Percentiles rank a stretch among this genome's conserved stretches.
These are phyloP conservation scores for Fusarium napiforme DNA, from an alignment of 2,329 filamentous ascomycete species.

Conservation along the genomic window DNA sequence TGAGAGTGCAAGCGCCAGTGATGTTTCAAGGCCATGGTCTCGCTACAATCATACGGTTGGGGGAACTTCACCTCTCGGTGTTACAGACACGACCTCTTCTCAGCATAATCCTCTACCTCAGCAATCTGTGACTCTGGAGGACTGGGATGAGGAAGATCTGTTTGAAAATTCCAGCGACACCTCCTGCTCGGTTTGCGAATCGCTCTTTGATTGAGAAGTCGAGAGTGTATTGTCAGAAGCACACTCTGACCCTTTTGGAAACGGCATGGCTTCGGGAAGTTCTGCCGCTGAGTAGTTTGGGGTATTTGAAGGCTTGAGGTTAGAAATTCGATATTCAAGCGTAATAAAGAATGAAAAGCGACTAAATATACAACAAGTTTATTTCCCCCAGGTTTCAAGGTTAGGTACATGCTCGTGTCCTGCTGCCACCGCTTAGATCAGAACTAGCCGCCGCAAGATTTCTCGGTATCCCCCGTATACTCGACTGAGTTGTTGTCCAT, in stretches of 20 bases:
- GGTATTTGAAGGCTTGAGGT: not conserved
- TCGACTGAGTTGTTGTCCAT: not conserved
- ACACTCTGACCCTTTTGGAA: not conserved
- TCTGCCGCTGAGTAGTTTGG: not conserved
- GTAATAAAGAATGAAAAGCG: constrained; percentile 11
- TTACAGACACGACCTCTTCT: not conserved
- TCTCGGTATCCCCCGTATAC: not conserved
- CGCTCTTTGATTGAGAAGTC: not conserved
- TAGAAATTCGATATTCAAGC: not conserved
- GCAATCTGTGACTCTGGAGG: not conserved
- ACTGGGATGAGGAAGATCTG: not conserved
- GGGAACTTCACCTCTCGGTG: not conserved
- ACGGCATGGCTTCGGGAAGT: not conserved
- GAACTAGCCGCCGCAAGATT: not conserved
- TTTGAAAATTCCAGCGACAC: constrained; percentile 7
- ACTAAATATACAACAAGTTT: not conserved
- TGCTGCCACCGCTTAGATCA: not conserved
- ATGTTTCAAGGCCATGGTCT: not conserved
- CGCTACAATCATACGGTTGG: not conserved
- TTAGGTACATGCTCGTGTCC: not conserved
- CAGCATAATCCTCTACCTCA: not conserved
- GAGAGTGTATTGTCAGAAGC: not conserved
- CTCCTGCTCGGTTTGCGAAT: not conserved
- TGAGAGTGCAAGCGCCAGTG: not conserved
- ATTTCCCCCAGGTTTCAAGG: not conserved